These are phyloP conservation scores for Tephrocybe rancida DNA, from an alignment of 768 basidiomycete genomes.

Conservation along the genomic window DNA sequence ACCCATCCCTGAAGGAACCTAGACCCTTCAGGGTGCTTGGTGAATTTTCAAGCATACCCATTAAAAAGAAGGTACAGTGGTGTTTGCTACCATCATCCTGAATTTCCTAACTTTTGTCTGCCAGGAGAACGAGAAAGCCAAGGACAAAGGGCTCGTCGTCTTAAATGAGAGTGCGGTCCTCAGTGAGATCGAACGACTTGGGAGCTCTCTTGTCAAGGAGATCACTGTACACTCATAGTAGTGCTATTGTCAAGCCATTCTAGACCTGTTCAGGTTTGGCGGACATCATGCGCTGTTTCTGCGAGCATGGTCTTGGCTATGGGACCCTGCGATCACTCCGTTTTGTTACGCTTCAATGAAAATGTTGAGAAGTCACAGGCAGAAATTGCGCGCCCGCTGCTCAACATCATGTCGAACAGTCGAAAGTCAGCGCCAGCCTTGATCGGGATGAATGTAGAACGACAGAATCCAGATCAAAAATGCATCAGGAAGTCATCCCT, in stretches of 20 bases:
- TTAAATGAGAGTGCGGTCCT: constrained; percentile 72
- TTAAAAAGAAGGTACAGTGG: constrained; percentile 35
- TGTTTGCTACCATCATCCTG: no score
- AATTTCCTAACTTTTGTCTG: not conserved
- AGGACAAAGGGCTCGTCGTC: constrained; percentile 61
- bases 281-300: no score
- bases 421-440: no score
- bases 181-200: constrained; percentile 77
- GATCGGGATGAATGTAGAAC: no score
- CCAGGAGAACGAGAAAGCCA: constrained; percentile 44
- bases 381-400: no score
- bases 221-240: constrained; percentile 33
- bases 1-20: constrained; percentile 63
- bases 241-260: not conserved
- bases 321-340: no score
- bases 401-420: no score
- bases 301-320: no score
- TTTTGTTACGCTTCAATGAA: no score
- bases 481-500: no score
- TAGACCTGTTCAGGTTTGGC: not conserved
- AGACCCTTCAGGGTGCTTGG: constrained; percentile 81
- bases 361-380: no score
- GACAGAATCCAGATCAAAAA: no score
- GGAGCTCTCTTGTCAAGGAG: constrained; percentile 62
- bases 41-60: constrained; percentile 75